Conservation (phyloP, 2,329 filamentous ascomycete genomes). For the Didymella pomorum region DNA sequence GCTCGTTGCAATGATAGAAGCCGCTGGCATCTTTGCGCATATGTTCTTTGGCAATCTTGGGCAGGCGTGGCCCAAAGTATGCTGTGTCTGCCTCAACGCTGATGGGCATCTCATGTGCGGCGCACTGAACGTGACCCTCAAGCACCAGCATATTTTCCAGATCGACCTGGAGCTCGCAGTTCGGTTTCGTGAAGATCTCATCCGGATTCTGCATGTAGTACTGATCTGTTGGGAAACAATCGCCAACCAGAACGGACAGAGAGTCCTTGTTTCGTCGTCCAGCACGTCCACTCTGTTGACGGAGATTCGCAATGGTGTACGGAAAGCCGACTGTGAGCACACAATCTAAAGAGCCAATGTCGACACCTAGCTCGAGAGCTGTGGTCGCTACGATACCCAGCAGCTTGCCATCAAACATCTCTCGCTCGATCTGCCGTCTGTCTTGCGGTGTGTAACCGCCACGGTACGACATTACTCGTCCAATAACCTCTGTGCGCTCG, state of each 20-base stretch:
- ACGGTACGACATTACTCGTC: conserved; percentile 91
- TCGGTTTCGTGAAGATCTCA: conserved; percentile 90
- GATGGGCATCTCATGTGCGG: conserved; percentile 93
- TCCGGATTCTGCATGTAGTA: conserved; percentile 97
- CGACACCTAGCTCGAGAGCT: conserved; percentile 90
- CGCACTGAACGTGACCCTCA: conserved; percentile 95
- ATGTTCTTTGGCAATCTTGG: conserved; percentile 74
- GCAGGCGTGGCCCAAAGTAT: conserved; percentile 82
- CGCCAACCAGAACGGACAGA: conserved; percentile 86
- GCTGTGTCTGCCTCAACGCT: conserved; percentile 74
- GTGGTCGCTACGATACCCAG: conserved; percentile 94
- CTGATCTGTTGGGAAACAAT: conserved; percentile 90
- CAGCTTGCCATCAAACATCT: conserved; percentile 97
- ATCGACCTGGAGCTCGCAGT: conserved; percentile 88
- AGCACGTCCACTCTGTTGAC: conserved; percentile 93
- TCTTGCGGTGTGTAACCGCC: conserved; percentile 95
- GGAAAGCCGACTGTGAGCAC: conserved; percentile 95
- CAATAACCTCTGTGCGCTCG: conserved; percentile 76
- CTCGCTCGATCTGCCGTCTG: conserved; percentile 83
- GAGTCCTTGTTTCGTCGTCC: conserved; percentile 93
- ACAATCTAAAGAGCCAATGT: conserved; percentile 92
- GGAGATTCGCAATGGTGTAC: conserved; percentile 91
- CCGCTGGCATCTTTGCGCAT: conserved; percentile 77
- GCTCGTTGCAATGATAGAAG: conserved; percentile 88
- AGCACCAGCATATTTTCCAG: conserved; percentile 89